Evolutionary conservation across 805 yeast species (phyloP), one percentile per base, ranked within the genome.

Genomic region (Barnettozyma pratensis): DNA sequence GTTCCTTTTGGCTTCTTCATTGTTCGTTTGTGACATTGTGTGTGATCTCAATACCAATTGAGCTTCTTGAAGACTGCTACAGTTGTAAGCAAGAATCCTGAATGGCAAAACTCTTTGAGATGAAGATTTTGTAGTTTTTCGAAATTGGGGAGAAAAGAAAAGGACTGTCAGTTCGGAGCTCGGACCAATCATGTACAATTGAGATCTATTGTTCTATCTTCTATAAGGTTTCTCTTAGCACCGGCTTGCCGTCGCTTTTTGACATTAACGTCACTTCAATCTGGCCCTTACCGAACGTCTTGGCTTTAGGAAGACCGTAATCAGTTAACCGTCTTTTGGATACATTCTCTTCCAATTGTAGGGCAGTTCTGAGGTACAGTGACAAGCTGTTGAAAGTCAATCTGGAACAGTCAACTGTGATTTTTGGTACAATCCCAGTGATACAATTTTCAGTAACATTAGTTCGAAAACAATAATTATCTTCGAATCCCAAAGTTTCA

Each of bases 321-420:
- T 27, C 11, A 6, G n/a, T 38, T 2, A 32, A 12, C 11, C n/a
- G n/a, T 4, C 11, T 11, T 25, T 27, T 7, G 7, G 19, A 19
- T 19, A 26, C 9, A 10, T 42, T 12, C 28, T 42, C 49, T 19
- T 30, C 9, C 34, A 49, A n/a, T 7, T 42, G 27, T n/a, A 49
- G 34, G 8, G 42, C 44, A 2, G 39, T n/a, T 36, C 31, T 31
- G 10, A 46, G 27, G 26, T 35, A 49, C 4, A 49, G 37, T 6
- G 19, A 8, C 12, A 49, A 27, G n/a, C 42, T 42, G 37, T 49
- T 49, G 41, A 39, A 46, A 6, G 45, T 42, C 36, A 46, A 32
- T 32, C 52, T 42, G 9, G 41, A 26, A 14, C 49, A 46, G n/a
- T 42, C 40, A 10, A 49, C 19, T 19, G 19, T 19, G 19, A 19